phyloP scores from a whole-genome alignment of 2,329 filamentous ascomycete species.

The Stagonosporopsis tanaceti region DNA sequence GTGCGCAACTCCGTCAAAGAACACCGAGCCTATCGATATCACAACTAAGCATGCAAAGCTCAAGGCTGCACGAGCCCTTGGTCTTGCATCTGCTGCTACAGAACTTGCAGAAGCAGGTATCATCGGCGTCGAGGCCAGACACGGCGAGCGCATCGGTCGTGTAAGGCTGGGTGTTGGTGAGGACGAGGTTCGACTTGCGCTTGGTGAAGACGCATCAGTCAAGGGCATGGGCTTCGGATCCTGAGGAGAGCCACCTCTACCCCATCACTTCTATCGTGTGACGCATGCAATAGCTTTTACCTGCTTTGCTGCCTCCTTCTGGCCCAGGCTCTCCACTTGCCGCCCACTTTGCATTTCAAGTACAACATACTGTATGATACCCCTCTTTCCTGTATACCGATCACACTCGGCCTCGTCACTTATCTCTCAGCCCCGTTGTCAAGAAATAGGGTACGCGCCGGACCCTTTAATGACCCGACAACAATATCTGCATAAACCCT shows the following conservation, averaged over 20 bases:
- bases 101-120: slow-evolving; percentile 89
- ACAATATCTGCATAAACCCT: slow-evolving; percentile 2
- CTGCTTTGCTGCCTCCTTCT: neutral
- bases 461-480: slow-evolving; percentile 4
- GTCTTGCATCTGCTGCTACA: slow-evolving; percentile 76
- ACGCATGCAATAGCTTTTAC: neutral
- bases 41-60: slow-evolving; percentile 35
- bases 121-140: slow-evolving; percentile 78
- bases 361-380: slow-evolving; percentile 16
- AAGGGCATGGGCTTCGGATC: slow-evolving; percentile 70
- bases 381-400: slow-evolving; percentile 17
- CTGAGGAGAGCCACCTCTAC: slow-evolving; percentile 17
- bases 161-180: slow-evolving; percentile 86
- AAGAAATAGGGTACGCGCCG: neutral
- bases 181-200: slow-evolving; percentile 87
- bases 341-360: neutral
- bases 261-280: neutral
- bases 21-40: slow-evolving; percentile 25
- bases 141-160: slow-evolving; percentile 86
- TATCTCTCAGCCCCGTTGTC: neutral
- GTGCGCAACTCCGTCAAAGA: slow-evolving; percentile 27
- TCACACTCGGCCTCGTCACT: neutral
- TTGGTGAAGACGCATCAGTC: slow-evolving; percentile 87
- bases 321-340: slow-evolving; percentile 5
- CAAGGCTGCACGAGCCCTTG: slow-evolving; percentile 57